phyloP scores from a whole-genome alignment of 176 grass and related monocot species.

The Coix lacrymajobi region DNA sequence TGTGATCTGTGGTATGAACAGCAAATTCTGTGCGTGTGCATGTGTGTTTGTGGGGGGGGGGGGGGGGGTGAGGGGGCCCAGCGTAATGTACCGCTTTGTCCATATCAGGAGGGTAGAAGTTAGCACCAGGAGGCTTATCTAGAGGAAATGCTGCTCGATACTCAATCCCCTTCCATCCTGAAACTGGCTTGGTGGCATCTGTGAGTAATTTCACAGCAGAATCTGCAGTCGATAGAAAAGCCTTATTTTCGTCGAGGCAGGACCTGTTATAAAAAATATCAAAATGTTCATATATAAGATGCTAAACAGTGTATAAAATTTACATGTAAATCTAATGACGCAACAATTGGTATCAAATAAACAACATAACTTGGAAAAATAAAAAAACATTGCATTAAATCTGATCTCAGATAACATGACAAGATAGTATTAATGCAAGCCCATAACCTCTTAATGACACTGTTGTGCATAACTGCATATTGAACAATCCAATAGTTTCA shows the following conservation, averaged over 20 bases:
- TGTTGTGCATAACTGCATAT: not conserved
- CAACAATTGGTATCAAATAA: not conserved
- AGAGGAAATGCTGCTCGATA: conserved; percentile 85
- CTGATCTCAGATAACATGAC: not conserved
- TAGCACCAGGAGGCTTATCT: conserved; percentile 78
- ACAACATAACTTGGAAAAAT: not conserved
- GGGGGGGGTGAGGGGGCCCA: not conserved
- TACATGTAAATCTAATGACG: not conserved
- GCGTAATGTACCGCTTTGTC: conserved; percentile 63
- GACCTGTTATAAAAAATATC: conserved; percentile 57
- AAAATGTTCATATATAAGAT: conserved; percentile 5
- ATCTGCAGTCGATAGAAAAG: conserved; percentile 89
- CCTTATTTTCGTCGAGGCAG: conserved; percentile 80
- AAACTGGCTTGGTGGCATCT: conserved; percentile 67
- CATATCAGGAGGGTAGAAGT: conserved; percentile 97
- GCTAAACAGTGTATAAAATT: not conserved
- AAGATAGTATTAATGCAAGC: not conserved
- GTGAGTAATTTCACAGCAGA: conserved; percentile 72
- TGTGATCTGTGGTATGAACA: not conserved
- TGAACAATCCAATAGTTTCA: not conserved
- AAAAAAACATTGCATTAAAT: conserved; percentile 7
- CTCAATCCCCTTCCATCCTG: conserved; percentile 85
- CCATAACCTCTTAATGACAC: not conserved
- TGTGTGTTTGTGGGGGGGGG: not conserved
- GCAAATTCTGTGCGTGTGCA: not conserved